phyloP scores from a whole-genome alignment of 805 yeast genomes.

The Geotrichum ghanense region DNA sequence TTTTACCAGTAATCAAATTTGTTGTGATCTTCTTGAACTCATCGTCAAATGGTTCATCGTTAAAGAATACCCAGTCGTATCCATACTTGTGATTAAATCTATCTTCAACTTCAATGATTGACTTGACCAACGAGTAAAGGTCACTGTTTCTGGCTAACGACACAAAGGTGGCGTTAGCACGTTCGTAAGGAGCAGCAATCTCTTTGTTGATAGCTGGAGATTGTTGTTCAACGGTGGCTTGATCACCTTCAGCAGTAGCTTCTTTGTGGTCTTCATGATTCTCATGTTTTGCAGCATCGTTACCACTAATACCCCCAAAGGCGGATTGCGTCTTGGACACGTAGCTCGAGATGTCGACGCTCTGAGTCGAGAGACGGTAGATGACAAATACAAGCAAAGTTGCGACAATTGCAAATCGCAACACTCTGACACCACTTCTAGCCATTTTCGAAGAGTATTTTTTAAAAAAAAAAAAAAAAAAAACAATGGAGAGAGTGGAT shows the following conservation, averaged over 20 bases:
- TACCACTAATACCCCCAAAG: slow-evolving; percentile 10
- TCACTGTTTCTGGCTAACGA: slow-evolving; percentile 64
- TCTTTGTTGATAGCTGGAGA: background rate
- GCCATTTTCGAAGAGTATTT: slow-evolving; percentile 19
- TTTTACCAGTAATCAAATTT: slow-evolving; percentile 49
- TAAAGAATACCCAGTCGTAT: slow-evolving; percentile 89
- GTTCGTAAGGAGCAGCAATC: slow-evolving; percentile 13
- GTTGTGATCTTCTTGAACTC: slow-evolving; percentile 51
- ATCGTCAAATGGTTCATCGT: slow-evolving; percentile 63
- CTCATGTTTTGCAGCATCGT: background rate
- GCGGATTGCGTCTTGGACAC: slow-evolving; percentile 12
- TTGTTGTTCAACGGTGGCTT: too few relatives aligned
- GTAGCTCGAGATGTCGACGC: slow-evolving; percentile 17
- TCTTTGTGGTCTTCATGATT: background rate
- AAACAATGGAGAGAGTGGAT: slow-evolving; percentile 1
- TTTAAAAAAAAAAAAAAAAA: slow-evolving; percentile 1
- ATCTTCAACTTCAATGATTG: slow-evolving; percentile 65
- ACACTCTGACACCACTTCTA: slow-evolving; percentile 25
- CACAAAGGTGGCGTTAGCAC: slow-evolving; percentile 34
- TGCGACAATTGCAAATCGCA: slow-evolving; percentile 26
- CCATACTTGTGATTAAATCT: slow-evolving; percentile 64
- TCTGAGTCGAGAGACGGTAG: slow-evolving; percentile 21
- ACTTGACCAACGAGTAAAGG: slow-evolving; percentile 40
- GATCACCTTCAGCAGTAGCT: too few relatives aligned
- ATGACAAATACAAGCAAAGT: slow-evolving; percentile 22